Evolutionary conservation across 805 yeast genomes (phyloP).

Genomic region (Isabelozyma pseudorhagii): DNA sequence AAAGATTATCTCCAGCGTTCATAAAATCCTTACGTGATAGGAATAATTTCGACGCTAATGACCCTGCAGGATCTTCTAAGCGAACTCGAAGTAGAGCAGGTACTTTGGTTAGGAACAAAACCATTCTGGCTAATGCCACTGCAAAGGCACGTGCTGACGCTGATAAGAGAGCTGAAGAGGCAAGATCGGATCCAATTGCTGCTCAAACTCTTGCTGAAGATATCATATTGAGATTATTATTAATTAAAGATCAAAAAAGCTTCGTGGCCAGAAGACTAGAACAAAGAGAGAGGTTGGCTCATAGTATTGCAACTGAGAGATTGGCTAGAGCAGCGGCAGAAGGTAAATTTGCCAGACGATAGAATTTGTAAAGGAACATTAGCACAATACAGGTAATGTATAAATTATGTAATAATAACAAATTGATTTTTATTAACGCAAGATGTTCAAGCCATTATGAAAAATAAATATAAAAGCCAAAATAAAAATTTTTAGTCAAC

Average conservation of each 20-base stretch:
- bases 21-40: constrained; percentile 46
- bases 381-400: neutral
- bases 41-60: constrained; percentile 36
- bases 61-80: neutral
- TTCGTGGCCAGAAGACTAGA: constrained; percentile 59
- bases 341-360: constrained; percentile 20
- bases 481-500: neutral
- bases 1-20: constrained; percentile 54
- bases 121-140: constrained; percentile 72
- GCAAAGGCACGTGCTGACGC: constrained; percentile 49
- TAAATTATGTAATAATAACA: neutral
- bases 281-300: constrained; percentile 58
- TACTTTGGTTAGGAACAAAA: constrained; percentile 58
- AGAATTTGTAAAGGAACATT: neutral
- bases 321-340: constrained; percentile 47
- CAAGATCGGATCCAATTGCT: constrained; percentile 40
- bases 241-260: constrained; percentile 59
- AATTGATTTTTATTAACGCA: neutral
- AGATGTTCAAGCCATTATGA: neutral
- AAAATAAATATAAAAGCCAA: neutral
- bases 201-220: constrained; percentile 54
- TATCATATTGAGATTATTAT: constrained; percentile 64
- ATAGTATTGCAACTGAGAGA: constrained; percentile 52
- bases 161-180: constrained; percentile 40
- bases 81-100: constrained; percentile 32